Evolutionary conservation across 805 yeast genomes (phyloP).

Genomic region (Metschnikowia colocasiae): DNA sequence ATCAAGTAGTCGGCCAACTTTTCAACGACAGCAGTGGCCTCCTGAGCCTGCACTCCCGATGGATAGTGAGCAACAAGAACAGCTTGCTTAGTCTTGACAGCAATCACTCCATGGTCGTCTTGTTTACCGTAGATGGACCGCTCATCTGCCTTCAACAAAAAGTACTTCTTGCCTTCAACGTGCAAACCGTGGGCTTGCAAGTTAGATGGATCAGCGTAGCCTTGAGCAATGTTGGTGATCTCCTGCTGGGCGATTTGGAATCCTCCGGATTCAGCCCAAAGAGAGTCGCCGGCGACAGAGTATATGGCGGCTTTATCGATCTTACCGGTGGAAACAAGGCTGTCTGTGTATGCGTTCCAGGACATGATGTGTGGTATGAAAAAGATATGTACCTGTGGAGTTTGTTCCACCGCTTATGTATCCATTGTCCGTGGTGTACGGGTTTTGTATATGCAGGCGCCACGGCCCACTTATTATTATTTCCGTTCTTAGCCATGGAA

Average conservation of each 20-base stretch:
- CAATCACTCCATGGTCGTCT: constrained; percentile 82
- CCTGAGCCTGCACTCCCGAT: constrained; percentile 86
- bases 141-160: constrained; percentile 83
- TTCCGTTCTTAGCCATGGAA: not conserved
- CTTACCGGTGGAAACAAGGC: constrained; percentile 77
- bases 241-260: constrained; percentile 66
- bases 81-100: constrained; percentile 92
- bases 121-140: constrained; percentile 91
- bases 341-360: constrained; percentile 86
- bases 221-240: constrained; percentile 67
- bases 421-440: constrained; percentile 2
- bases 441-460: constrained; percentile 2
- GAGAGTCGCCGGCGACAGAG: constrained; percentile 90
- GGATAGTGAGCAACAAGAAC: constrained; percentile 93
- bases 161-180: constrained; percentile 80
- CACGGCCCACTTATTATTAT: not conserved
- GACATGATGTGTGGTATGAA: constrained; percentile 14
- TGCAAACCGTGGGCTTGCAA: constrained; percentile 87
- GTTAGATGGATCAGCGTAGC: constrained; percentile 73
- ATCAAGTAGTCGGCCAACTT: constrained; percentile 93
- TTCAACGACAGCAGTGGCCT: constrained; percentile 91
- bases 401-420: constrained; percentile 5
- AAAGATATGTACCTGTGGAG: not conserved
- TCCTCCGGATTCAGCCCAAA: constrained; percentile 84
- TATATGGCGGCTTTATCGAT: constrained; percentile 90